A percentile compares a stretch with the other conserved stretches of the same genome.
phyloP scores from a whole-genome alignment of 441 rosid species.

The Sinapis alba region DNA sequence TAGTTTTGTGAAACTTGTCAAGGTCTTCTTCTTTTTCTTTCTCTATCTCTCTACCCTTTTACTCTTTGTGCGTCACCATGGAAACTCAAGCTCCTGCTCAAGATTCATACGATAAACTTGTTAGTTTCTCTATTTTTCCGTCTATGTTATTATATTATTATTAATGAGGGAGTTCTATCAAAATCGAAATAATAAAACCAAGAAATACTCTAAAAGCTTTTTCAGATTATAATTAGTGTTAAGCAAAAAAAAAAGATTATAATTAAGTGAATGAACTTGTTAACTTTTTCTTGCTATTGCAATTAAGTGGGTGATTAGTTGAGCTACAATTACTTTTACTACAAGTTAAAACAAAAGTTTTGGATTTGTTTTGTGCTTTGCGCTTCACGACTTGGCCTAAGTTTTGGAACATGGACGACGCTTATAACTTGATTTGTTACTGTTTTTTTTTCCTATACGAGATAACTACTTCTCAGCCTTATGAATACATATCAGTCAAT shows the following conservation, averaged over 20 bases:
- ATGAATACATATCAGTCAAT: neutral
- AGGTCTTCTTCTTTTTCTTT: neutral
- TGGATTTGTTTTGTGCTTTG: neutral
- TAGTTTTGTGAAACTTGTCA: neutral
- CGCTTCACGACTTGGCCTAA: neutral
- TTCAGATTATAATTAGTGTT: neutral
- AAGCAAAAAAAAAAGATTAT: no score
- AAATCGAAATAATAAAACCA: neutral
- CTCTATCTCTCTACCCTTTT: neutral
- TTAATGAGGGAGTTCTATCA: neutral
- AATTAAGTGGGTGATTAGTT: neutral
- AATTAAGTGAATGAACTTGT: neutral
- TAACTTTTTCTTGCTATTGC: neutral
- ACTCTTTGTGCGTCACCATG: conserved; percentile 16
- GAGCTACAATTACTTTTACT: neutral
- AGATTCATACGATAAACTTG: conserved; percentile 9
- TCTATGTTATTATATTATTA: neutral
- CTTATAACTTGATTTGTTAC: neutral
- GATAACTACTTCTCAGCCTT: neutral
- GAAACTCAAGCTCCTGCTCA: conserved; percentile 12
- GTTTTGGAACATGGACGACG: neutral
- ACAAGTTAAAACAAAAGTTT: neutral
- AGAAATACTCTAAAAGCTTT: no score
- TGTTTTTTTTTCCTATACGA: neutral
- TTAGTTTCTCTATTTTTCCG: conserved; percentile 20